These are phyloP conservation scores for Pichia kudriavzevii DNA, from an alignment of 1,139 yeast genomes.

Conservation along the genomic window DNA sequence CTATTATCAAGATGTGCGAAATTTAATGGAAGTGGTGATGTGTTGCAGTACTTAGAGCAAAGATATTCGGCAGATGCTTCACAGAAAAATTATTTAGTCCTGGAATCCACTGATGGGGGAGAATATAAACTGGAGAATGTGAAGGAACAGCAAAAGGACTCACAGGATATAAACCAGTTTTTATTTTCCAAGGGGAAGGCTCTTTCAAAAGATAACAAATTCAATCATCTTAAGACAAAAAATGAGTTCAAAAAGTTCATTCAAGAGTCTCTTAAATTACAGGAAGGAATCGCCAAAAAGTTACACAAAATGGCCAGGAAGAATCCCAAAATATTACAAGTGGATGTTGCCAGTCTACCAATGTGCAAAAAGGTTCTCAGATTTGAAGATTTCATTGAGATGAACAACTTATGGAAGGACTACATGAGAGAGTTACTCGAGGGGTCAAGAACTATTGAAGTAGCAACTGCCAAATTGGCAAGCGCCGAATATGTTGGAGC, in stretches of 20 bases:
- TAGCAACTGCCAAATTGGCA: constrained; percentile 49
- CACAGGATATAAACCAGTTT: constrained; percentile 4
- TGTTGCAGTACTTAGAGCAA: constrained; percentile 43
- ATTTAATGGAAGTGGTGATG: constrained; percentile 32
- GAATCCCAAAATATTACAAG: constrained; percentile 18
- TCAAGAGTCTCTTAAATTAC: constrained; percentile 32
- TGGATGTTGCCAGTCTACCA: constrained; percentile 28
- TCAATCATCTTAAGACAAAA: constrained; percentile 31
- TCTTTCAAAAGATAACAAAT: constrained; percentile 16
- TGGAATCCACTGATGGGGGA: constrained; percentile 37
- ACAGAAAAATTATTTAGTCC: constrained; percentile 50
- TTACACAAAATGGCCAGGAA: constrained; percentile 30
- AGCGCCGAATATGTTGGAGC: constrained; percentile 87
- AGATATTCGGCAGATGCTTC: constrained; percentile 52
- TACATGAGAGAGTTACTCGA: constrained; percentile 49
- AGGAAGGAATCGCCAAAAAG: constrained; percentile 32
- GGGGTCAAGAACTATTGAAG: constrained; percentile 21
- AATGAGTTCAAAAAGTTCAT: constrained; percentile 41
- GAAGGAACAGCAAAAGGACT: constrained; percentile 10
- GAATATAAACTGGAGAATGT: constrained; percentile 16
- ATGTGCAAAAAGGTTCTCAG: constrained; percentile 38
- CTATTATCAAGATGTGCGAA: constrained; percentile 43
- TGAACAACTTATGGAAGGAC: constrained; percentile 54
- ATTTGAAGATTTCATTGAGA: constrained; percentile 44
- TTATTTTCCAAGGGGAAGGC: background rate